phyloP scores from a whole-genome alignment of 441 rosid species.

The Metrosideros polymorpha region DNA sequence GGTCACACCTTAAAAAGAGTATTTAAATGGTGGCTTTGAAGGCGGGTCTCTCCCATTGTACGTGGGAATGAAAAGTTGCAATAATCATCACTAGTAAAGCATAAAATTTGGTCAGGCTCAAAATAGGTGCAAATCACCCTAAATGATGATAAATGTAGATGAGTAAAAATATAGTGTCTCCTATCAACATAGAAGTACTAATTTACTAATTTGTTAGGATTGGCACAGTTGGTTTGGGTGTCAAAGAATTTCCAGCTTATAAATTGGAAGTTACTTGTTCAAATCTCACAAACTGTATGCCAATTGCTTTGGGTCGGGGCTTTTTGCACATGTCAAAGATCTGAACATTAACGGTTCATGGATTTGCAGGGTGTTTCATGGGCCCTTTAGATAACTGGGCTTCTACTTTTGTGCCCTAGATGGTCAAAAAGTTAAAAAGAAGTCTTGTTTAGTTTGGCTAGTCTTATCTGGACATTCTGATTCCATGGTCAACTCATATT shows the following conservation, averaged over 20 bases:
- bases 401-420: neutral
- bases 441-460: too few relatives aligned
- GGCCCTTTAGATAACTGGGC: too few relatives aligned
- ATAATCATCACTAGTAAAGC: neutral
- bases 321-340: neutral
- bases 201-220: neutral
- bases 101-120: neutral
- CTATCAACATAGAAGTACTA: too few relatives aligned
- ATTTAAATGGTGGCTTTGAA: neutral
- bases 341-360: neutral
- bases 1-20: neutral
- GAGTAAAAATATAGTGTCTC: neutral
- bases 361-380: neutral
- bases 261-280: neutral
- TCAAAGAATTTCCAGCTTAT: neutral
- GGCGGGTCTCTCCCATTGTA: neutral
- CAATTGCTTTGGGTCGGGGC: neutral
- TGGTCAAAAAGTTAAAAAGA: neutral
- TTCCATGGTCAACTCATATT: too few relatives aligned
- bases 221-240: neutral
- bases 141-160: neutral
- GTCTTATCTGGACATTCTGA: too few relatives aligned
- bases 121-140: neutral
- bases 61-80: neutral
- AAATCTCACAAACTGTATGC: neutral